Conservation (phyloP, 202 grass and related monocot species). For the Panicum hallii region DNA sequence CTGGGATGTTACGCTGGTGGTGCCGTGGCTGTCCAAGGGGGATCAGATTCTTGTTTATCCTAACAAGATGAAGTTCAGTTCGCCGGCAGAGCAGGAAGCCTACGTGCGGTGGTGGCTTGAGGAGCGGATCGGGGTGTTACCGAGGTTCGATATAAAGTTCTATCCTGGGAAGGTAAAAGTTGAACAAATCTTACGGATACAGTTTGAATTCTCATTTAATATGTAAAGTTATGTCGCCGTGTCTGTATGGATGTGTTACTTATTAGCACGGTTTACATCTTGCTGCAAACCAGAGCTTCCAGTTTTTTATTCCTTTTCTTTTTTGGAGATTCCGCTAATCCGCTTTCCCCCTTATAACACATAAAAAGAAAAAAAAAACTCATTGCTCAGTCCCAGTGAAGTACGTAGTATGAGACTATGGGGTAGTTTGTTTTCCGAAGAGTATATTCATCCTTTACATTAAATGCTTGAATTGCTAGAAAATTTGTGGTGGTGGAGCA, state of each 20-base stretch:
- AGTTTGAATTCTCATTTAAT: background rate
- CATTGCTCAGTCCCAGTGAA: background rate
- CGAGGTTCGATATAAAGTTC: conserved; percentile 71
- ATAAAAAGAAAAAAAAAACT: background rate
- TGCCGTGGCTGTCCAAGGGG: conserved; percentile 79
- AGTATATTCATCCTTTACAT: background rate
- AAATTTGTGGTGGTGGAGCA: background rate
- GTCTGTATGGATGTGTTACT: background rate
- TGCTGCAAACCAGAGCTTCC: background rate
- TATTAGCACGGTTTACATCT: background rate
- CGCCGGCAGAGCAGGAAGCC: conserved; percentile 68
- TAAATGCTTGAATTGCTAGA: conserved; percentile 1
- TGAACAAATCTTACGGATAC: background rate
- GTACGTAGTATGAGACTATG: background rate
- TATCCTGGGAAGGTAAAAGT: conserved; percentile 93
- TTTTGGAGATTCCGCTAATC: background rate
- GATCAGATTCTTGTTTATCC: conserved; percentile 91
- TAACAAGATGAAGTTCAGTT: conserved; percentile 72
- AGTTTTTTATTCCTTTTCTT: background rate
- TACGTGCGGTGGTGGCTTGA: conserved; percentile 81
- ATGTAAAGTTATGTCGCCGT: background rate
- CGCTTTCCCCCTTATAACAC: background rate
- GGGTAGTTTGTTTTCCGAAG: background rate
- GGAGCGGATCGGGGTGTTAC: conserved; percentile 61
- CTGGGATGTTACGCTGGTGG: conserved; percentile 77